Base-by-base conservation (phyloP, 129 eudicot species). In the Helianthus tuberosus region DNA sequence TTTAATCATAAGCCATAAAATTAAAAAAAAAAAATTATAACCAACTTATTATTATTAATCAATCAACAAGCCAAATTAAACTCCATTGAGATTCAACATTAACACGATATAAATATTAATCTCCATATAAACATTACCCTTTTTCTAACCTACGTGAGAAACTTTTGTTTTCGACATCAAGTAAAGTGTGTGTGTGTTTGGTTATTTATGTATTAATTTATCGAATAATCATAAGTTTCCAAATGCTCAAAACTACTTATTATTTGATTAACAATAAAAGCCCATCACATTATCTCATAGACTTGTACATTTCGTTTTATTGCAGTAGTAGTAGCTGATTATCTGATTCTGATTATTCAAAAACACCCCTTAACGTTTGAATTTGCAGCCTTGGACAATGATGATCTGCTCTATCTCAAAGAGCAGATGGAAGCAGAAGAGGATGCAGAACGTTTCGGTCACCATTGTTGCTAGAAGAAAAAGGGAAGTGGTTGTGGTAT, bases 401-500 rank as follows among this genome's bases (percentile, higher is more conserved):
- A 93, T 68, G 98, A 93, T 77, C 86, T 93, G 78, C 96, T 93
- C 68, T 93, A 93, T 88, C 98, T 93, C 63, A 93, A 93, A 77
- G 98, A 93, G 86, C 98, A 93, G 82, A 93, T 93, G 98, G 98
- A 93, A 81, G 98, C 98, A 63, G 98, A 93, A 87, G 92, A 90
- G 77, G 98, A 93, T 66, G 98, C 96, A 6, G 98, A 93, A 75
- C 98, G 96, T 47, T 87, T 93, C 23, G 23, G 23, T 20, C 23
- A 20, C 23, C 23, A 20, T 20, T 20, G 23, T 0, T 20, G 23
- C 23, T 20, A 20, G 23, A 20, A 20, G 23, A 20, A 20, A 20
- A 20, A 20, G 23, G 23, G 23, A 20, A 20, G 23, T 20, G 23
- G 23, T 20, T 20, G 23, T 20, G 23, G 23, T 20, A 20, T 20